Evolutionary conservation across 805 yeast species (phyloP), one percentile per base, ranked within the genome.

Genomic region (Torulaspora quercuum): DNA sequence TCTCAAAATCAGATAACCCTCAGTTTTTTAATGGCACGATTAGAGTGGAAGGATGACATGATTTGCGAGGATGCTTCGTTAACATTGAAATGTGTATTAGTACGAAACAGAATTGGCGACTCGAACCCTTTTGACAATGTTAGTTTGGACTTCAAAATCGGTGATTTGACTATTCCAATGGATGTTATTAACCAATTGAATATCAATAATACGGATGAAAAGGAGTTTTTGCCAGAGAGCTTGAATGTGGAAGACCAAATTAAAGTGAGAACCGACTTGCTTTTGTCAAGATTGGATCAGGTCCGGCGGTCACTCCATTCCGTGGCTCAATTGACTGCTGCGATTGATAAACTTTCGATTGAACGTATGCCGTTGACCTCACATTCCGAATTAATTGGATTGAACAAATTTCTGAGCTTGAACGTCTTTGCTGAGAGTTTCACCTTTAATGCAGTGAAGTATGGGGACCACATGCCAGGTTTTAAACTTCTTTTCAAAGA

Each of bases 401-500:
- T 55, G 6, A 49, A 49, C 23, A 27, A 50, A 11, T 48, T 33
- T 31, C 37, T 59, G 23, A 50, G 49, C 18, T 51, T 48, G 30
- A 39, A 50, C 34, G 22, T 55, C 7, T 42, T 38, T 17, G 44
- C 49, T 7, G 48, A 60, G 4, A 58, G 52, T 37, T 41, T 56
- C 6, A 50, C 55, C 1, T 42, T 60, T 2, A 54, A 56, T 20
- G 18, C 52, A 8, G 46, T 52, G 14, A 53, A 65, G 39, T 59
- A 59, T 34, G 47, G 45, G 26, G 47, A 52, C 8, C 55, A 59
- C 5, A 61, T 66, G 29, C 72, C 77, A 2, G 78, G 80, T 2
- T 74, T 59, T 44, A 75, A 73, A 25, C 46, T 74, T 8, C 40
- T 59, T 11, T 74, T 64, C 37, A 52, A 53, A 3, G 59, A 61